Conservation (phyloP, 2,329 filamentous ascomycete species). For the Colletotrichum karsti region DNA sequence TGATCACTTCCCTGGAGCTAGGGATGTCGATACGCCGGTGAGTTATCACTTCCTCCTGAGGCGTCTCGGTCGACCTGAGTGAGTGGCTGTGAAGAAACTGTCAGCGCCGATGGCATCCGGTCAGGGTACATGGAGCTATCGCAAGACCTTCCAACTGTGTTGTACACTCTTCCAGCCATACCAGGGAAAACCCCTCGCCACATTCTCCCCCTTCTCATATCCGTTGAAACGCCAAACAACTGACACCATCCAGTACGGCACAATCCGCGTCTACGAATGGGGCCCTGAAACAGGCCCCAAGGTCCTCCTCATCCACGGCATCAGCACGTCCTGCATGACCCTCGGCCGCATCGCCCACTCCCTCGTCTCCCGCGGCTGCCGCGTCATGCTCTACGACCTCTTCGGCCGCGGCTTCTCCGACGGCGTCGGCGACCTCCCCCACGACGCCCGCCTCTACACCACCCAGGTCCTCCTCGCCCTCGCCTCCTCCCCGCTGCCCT, state of each 20-base stretch:
- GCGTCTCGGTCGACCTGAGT: background rate
- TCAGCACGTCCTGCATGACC: slow-evolving; percentile 82
- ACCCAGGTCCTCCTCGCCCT: slow-evolving; percentile 77
- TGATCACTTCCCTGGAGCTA: slow-evolving; percentile 74
- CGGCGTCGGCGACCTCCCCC: slow-evolving; percentile 70
- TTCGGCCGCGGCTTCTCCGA: slow-evolving; percentile 76
- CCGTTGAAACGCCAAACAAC: background rate
- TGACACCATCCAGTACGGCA: slow-evolving; percentile 64
- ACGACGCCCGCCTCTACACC: slow-evolving; percentile 78
- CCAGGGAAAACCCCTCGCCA: no score
- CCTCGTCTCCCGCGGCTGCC: slow-evolving; percentile 74
- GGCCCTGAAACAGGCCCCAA: slow-evolving; percentile 78
- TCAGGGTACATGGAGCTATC: no score
- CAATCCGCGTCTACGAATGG: slow-evolving; percentile 83
- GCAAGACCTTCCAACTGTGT: no score
- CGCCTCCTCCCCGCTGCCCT: slow-evolving; percentile 73
- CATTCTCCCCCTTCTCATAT: no score
- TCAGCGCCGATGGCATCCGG: background rate
- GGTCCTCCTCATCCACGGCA: slow-evolving; percentile 83
- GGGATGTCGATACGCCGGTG: slow-evolving; percentile 76
- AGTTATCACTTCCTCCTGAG: slow-evolving; percentile 31
- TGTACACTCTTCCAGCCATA: no score
- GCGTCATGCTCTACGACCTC: slow-evolving; percentile 83
- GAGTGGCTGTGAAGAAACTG: no score
- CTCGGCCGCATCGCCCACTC: slow-evolving; percentile 72